Evolutionary conservation across 768 basidiomycete species (phyloP), one percentile per base, ranked within the genome.

Genomic region (Pisolithus microcarpus): DNA sequence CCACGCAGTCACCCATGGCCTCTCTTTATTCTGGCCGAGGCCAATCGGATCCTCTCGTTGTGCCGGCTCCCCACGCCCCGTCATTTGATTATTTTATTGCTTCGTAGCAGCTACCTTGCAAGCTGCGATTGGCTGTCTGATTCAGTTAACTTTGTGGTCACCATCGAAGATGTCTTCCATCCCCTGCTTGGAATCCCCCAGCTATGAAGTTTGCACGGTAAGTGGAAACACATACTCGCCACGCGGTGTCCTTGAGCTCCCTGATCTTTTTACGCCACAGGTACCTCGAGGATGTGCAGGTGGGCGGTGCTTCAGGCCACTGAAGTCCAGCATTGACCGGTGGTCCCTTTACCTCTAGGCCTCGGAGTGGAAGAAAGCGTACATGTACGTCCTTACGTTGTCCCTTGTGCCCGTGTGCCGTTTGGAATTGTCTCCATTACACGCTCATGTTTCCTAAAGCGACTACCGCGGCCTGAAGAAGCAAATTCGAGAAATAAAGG

Each of bases 391-490:
- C 18, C 56, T 15, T 23, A n/a, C 21, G 40, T 47, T 28, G 23
- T 48, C 19, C 18, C 21, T 42, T 36, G 21, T 34, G 34, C 34
- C 34, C 11, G 5, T 5, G 13, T 34, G 11, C 13, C 34, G 13
- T 34, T 15, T 34, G 34, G 34, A 34, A 34, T 5, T 21, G n/a
- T 15, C 40, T 37, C 48, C 39, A 18, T 44, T 26, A 39, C 51
- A 16, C 43, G 24, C 50, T 15, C 19, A 21, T 13, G 8, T n/a
- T 24, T 8, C 19, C 7, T 36, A 34, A 56, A 90, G 87, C 61
- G 80, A 90, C 62, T 91, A 90, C 59, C 76, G 76, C 2, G 78
- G 75, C 8, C 76, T 91, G 15, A 89, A 89, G 66, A 83, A 79
- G 55, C 72, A 74, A 13, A 82, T 90, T 61, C 9, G 52, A 59